Base-by-base conservation (phyloP, 116 monocot genomes). In the Papilionanthe hybrid region DNA sequence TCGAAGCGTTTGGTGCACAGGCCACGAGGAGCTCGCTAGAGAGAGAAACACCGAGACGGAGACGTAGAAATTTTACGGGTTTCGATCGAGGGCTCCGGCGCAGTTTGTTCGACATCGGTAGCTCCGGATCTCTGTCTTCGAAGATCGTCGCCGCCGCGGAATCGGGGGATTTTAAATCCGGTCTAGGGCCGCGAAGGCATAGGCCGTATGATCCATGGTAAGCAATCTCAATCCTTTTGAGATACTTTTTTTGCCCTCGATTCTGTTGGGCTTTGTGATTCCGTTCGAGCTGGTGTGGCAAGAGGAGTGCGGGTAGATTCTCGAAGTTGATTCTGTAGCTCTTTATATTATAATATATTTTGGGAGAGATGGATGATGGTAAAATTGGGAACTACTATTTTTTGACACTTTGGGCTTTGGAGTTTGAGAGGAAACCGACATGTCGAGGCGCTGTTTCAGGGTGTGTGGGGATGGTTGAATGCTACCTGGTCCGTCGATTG, bases 181-280 rank as follows among this genome's bases (percentile, higher is more conserved):
- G 50, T 28, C 25, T 42, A 6, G 47, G 27, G 27, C 7, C 27
- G 20, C 49, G 47, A 44, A 20, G 23, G 42, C 48, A 17, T 50
- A 44, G 49, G 27, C 49, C 42, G 27, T 47, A 75, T 75, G 75
- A 75, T 75, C 45, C 50, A 75, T 75, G 75, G 75, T 75, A 75
- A 50, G 49, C 49, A 49, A 13, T 12, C 7, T 12, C 49, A 49
- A 28, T 13, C 49, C 45, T 23, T 49, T 27, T 50, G 49, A 75
- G 75, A 11, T 75, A 29, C 44, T 44, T 5, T 49, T 42, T 53
- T 75, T 75, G 23, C 48, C 25, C 48, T 22, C 25, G 75, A 23
- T 75, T 75, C 75, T 75, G n/a, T 41, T 49, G 18, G 27, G 75
- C 47, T 47, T 25, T 75, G 75, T 75, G 48, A 49, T 75, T 49